Evolutionary conservation across 371 early-diverging fungal species (phyloP), one percentile per base, ranked within the genome.

Genomic region (Polyrhizophydium stewartii): DNA sequence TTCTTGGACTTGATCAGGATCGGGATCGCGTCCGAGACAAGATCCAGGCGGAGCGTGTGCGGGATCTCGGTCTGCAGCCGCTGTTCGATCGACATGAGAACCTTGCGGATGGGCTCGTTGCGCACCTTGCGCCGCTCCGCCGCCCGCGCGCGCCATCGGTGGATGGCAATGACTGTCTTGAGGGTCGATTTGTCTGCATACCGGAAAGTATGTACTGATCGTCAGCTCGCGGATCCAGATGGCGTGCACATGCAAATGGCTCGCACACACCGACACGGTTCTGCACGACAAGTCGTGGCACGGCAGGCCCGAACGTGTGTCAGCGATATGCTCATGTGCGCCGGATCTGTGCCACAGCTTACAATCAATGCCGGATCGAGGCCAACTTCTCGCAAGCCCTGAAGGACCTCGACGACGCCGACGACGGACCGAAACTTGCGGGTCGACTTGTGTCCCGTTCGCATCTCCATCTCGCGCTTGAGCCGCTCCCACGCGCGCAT

Each of bases 401-500:
- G 47, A 21, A 59, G 37, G 2, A 59, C 45, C 16, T 31, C 30
- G 5, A 59, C 46, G n/a, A 59, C 60, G 25, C 38, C 17, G 10
- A 38, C 22, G 30, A 59, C 33, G 25, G 30, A 43, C 32, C 46
- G 40, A 46, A 59, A 59, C 46, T 59, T 59, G 32, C 22, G n/a
- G 9, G 60, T 33, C 52, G 27, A 25, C 38, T 49, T 38, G 7
- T 37, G 38, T 22, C 55, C 55, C 19, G 60, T 59, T 22, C 60
- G 45, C 24, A 12, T 28, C 2, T 47, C n/a, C 60, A 59, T 59
- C 47, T 59, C 60, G 25, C 22, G 24, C 50, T 59, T 59, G 30
- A 59, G 25, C 0, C 28, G 27, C 22, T 59, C 60, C 60, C 60
- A 59, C 25, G 60, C 60, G 12, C 46, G 45, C 60, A 59, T 59